phyloP scores from a whole-genome alignment of 768 basidiomycete species.

The Chlorophyllum brunneum region DNA sequence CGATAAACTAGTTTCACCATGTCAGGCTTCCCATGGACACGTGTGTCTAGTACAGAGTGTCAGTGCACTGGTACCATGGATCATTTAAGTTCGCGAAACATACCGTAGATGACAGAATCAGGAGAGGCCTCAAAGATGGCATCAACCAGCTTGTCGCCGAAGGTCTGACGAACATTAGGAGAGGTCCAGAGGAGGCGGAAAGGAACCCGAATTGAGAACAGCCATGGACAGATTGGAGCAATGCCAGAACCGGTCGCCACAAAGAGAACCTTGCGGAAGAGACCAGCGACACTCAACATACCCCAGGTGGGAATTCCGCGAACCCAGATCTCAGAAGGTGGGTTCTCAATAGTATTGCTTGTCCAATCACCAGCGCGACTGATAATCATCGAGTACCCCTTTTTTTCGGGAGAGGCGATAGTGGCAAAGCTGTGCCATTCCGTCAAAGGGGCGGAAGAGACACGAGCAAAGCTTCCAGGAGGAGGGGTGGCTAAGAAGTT shows the following conservation, averaged over 20 bases:
- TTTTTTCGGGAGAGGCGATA: slow-evolving; percentile 31
- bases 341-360: slow-evolving; percentile 39
- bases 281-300: slow-evolving; percentile 42
- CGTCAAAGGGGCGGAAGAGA: slow-evolving; percentile 35
- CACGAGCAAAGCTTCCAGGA: slow-evolving; percentile 15
- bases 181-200: slow-evolving; percentile 40
- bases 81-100: not conserved
- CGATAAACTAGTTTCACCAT: slow-evolving; percentile 36
- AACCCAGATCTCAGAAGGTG: slow-evolving; percentile 50
- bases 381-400: slow-evolving; percentile 48
- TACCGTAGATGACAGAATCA: slow-evolving; percentile 33
- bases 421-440: slow-evolving; percentile 53
- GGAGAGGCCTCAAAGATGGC: slow-evolving; percentile 34
- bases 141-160: slow-evolving; percentile 35
- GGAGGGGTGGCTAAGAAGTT: slow-evolving; percentile 12
- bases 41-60: slow-evolving; percentile 25
- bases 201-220: slow-evolving; percentile 32
- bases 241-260: slow-evolving; percentile 56
- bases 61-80: not conserved
- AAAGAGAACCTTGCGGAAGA: slow-evolving; percentile 48
- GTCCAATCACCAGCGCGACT: slow-evolving; percentile 61
- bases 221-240: slow-evolving; percentile 38
- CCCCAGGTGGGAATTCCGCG: slow-evolving; percentile 50
- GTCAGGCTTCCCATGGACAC: slow-evolving; percentile 34
- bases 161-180: slow-evolving; percentile 35